These are phyloP conservation scores for Perkinsus olseni DNA, from an alignment of 169 alveolate genomes.

Conservation along the genomic window DNA sequence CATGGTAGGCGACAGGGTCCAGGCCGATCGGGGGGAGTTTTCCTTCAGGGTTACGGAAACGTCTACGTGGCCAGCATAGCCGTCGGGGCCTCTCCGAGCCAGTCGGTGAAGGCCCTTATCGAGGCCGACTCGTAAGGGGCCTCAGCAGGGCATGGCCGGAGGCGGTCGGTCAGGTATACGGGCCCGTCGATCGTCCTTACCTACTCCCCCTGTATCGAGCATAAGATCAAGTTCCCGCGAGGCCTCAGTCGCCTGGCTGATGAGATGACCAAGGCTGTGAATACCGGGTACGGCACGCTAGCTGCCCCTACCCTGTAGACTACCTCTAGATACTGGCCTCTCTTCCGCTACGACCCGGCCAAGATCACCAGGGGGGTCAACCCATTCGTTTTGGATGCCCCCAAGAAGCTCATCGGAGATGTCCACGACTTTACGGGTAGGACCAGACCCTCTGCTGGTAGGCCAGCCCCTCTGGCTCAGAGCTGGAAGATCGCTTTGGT, in stretches of 20 bases:
- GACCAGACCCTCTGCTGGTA: too few species aligned
- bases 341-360: slow-evolving; percentile 38
- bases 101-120: slow-evolving; percentile 25
- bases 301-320: background rate
- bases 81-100: slow-evolving; percentile 41
- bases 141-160: background rate
- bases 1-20: slow-evolving; percentile 14
- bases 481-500: slow-evolving; percentile 34
- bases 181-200: slow-evolving; percentile 46
- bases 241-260: slow-evolving; percentile 28
- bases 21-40: slow-evolving; percentile 25
- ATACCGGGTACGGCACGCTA: slow-evolving; percentile 26
- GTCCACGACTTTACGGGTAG: slow-evolving; percentile 23
- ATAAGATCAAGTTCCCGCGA: slow-evolving; percentile 22
- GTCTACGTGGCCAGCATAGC: slow-evolving; percentile 51
- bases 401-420: slow-evolving; percentile 23
- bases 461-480: too few species aligned
- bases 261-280: slow-evolving; percentile 39
- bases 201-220: slow-evolving; percentile 52
- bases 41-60: slow-evolving; percentile 45
- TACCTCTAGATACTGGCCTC: slow-evolving; percentile 36
- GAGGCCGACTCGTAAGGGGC: slow-evolving; percentile 25
- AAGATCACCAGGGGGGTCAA: slow-evolving; percentile 12
- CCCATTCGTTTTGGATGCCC: slow-evolving; percentile 30
- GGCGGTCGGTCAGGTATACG: slow-evolving; percentile 8